A percentile compares a stretch with the other conserved stretches of the same genome.
These are phyloP conservation scores for Mycena vitilis DNA, from an alignment of 768 basidiomycete genomes.

Conservation along the genomic window DNA sequence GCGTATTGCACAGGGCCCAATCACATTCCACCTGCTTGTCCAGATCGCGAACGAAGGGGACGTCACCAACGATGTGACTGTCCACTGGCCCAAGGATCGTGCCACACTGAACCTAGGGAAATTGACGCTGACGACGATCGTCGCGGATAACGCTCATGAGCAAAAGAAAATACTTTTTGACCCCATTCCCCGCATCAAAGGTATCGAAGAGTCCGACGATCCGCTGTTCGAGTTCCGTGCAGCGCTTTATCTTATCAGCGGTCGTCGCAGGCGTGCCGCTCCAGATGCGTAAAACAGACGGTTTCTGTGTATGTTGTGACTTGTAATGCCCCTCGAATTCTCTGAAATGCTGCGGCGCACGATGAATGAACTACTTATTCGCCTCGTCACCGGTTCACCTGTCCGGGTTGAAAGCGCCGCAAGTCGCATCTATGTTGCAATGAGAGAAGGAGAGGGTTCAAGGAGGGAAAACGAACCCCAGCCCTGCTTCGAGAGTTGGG, in stretches of 20 bases:
- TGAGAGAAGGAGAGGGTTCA: not conserved
- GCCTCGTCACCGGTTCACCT: constrained; percentile 28
- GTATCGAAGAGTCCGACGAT: constrained; percentile 36
- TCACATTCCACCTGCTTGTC: constrained; percentile 33
- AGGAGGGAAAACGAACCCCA: constrained; percentile 27
- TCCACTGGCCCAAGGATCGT: constrained; percentile 40
- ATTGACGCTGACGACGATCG: constrained; percentile 29
- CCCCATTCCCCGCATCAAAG: constrained; percentile 36
- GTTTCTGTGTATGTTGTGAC: constrained; percentile 9
- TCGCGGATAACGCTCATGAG: constrained; percentile 28
- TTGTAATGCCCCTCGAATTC: not conserved
- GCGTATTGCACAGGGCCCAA: constrained; percentile 31
- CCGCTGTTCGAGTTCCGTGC: constrained; percentile 38
- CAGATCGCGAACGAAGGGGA: constrained; percentile 40
- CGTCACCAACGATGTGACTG: constrained; percentile 32
- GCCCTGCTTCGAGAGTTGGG: constrained; percentile 21
- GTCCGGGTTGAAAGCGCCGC: constrained; percentile 35
- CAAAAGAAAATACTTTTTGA: constrained; percentile 39
- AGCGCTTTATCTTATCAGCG: constrained; percentile 39
- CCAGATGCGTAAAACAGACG: not conserved
- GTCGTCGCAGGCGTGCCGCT: constrained; percentile 36
- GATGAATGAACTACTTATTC: not conserved
- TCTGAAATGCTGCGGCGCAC: too few species aligned
- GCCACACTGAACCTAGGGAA: constrained; percentile 33
- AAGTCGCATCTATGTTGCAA: constrained; percentile 25